A percentile compares a stretch with the other conserved stretches of the same genome.
Evolutionary conservation across 1,139 yeast species (phyloP).

Genomic region (Suhomyces bokatorum): DNA sequence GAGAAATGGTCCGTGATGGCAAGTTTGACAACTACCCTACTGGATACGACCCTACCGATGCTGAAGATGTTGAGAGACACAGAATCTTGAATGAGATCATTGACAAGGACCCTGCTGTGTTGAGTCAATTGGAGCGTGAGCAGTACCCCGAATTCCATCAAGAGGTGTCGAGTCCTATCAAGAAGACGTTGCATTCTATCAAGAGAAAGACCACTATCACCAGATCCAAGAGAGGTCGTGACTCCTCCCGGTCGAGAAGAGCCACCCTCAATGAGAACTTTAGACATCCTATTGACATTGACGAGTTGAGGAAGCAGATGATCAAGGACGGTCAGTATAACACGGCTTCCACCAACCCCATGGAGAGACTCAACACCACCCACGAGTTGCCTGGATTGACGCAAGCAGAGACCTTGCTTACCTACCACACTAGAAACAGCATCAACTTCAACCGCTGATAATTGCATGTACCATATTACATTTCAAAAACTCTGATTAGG

Average conservation of each 20-base stretch:
- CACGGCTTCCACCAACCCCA: slow-evolving; percentile 31
- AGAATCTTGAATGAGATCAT: slow-evolving; percentile 39
- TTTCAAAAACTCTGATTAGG: background rate
- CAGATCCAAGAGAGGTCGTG: slow-evolving; percentile 23
- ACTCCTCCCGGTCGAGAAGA: slow-evolving; percentile 28
- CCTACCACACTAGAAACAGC: slow-evolving; percentile 47
- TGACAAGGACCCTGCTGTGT: slow-evolving; percentile 36
- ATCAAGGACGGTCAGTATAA: slow-evolving; percentile 39
- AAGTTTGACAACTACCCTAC: slow-evolving; percentile 50
- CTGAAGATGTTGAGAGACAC: slow-evolving; percentile 46
- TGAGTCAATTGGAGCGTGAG: slow-evolving; percentile 35
- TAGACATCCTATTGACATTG: slow-evolving; percentile 37
- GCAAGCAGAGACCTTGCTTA: slow-evolving; percentile 50
- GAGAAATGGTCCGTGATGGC: slow-evolving; percentile 51
- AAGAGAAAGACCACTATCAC: slow-evolving; percentile 27
- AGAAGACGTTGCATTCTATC: slow-evolving; percentile 39
- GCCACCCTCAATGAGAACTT: slow-evolving; percentile 36
- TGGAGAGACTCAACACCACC: slow-evolving; percentile 46
- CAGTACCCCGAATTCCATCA: slow-evolving; percentile 16
- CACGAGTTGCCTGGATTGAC: slow-evolving; percentile 54
- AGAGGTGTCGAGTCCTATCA: slow-evolving; percentile 24
- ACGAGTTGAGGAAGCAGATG: slow-evolving; percentile 46
- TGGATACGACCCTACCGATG: slow-evolving; percentile 62
- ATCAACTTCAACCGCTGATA: slow-evolving; percentile 19
- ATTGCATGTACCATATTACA: slow-evolving; percentile 2